Percentiles rank a stretch among this genome's conserved stretches.
These are phyloP conservation scores for Glonium stellatum DNA, from an alignment of 495 filamentous ascomycete species.

Conservation along the genomic window DNA sequence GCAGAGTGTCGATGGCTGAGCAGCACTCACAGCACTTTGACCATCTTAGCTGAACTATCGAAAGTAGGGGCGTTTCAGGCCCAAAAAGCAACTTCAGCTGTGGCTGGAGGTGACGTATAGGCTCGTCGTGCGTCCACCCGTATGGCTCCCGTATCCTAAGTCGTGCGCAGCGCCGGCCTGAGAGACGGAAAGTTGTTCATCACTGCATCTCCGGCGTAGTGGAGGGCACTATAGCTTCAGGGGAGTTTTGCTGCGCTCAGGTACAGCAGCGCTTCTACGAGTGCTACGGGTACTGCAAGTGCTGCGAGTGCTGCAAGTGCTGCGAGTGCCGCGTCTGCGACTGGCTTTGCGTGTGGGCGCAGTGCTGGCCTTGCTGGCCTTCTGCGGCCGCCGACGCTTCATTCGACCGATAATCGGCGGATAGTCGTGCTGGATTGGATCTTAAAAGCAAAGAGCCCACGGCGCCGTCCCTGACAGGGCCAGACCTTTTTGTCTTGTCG, in stretches of 20 bases:
- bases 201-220: too few relatives aligned
- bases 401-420: neutral
- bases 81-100: constrained; percentile 1
- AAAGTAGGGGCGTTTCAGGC: constrained; percentile 7
- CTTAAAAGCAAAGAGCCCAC: neutral
- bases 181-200: too few relatives aligned
- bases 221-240: too few relatives aligned
- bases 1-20: neutral
- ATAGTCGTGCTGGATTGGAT: neutral
- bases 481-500: neutral
- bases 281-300: too few relatives aligned
- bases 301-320: too few relatives aligned
- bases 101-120: constrained; percentile 10
- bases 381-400: neutral
- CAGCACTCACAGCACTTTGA: neutral
- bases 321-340: neutral
- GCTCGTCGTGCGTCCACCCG: too few relatives aligned
- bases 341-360: neutral
- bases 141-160: too few relatives aligned
- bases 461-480: neutral
- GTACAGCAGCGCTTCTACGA: too few relatives aligned
- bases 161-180: too few relatives aligned
- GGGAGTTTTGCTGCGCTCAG: too few relatives aligned
- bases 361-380: neutral
- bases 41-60: neutral